Base-by-base conservation (phyloP, 1,284 basidiomycete genomes). In the Malassezia caprae region DNA sequence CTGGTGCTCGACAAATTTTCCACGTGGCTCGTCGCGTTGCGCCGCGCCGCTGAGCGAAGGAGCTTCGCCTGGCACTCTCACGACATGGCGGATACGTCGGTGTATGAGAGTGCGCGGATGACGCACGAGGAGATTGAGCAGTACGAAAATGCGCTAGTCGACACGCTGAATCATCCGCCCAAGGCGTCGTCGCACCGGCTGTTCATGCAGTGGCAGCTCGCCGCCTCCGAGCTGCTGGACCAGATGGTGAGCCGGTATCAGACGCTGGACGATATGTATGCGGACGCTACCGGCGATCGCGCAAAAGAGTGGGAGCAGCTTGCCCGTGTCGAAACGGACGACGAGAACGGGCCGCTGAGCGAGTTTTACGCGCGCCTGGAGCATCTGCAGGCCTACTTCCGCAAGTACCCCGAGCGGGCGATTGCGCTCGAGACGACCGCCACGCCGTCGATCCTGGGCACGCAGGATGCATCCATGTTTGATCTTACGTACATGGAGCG, bases 51-150 rank as follows among this genome's bases (percentile, higher is more conserved):
- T 21, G 37, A 21, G 15, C 37, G 17, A 35, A 39, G 19, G 17
- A 28, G 41, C 24, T n/a, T 42, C 10, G 37, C 37, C 23, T 46
- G 13, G 30, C 21, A 13, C 17, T 23, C 30, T 21, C 27, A 35
- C 40, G 41, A 15, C n/a, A 73, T 73, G 70, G 66, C 71, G 19
- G 65, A 70, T 8, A 72, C 94, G 87, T 91, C 88, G 47, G 80
- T 90, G 67, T 80, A 94, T 73, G 93, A 98, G 77, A 80, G 88
- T 24, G 88, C 91, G 69, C 83, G 93, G 42, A 88, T 90, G 67
- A 87, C 85, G 8, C 91, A 96, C 77, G 90, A 96, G 78, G 91
- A 96, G 76, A 82, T 89, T 26, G 93, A 98, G 78, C 83, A 88
- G 56, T 88, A 90, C 64, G 87, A 81, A 65, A 76, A 78, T 52